These are phyloP conservation scores for Drechslerella coelobrocha DNA, from an alignment of 2,329 filamentous ascomycete species.

Conservation along the genomic window DNA sequence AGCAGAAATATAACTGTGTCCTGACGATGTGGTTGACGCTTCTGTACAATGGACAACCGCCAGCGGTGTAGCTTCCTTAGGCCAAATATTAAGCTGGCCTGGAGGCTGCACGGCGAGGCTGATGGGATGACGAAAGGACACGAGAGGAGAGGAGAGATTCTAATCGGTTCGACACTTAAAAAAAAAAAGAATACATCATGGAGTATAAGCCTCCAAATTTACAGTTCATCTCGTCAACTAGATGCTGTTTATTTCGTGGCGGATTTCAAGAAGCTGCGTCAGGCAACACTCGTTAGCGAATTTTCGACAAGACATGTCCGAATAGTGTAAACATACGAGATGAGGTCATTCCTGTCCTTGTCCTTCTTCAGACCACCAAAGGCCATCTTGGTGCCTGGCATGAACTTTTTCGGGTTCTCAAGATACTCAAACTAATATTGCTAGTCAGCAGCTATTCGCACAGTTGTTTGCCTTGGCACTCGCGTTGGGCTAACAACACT, in stretches of 20 bases:
- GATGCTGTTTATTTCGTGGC: constrained; percentile 22
- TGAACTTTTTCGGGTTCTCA: constrained; percentile 99
- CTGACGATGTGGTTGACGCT: no score
- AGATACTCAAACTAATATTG: constrained; percentile 84
- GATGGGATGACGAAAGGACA: not conserved
- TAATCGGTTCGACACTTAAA: constrained; percentile 24
- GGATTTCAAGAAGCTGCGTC: constrained; percentile 29
- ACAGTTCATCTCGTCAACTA: constrained; percentile 10
- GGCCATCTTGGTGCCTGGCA: constrained; percentile 99
- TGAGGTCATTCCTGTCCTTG: constrained; percentile 98
- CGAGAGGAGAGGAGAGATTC: constrained; percentile 31
- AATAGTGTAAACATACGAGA: constrained; percentile 73
- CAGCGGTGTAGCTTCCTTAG: constrained; percentile 4
- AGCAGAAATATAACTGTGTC: constrained; percentile 19
- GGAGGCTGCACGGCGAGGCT: not conserved
- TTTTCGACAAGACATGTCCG: not conserved
- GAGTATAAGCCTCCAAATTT: constrained; percentile 7
- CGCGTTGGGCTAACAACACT: not conserved
- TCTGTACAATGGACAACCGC: constrained; percentile 2
- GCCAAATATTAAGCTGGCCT: constrained; percentile 5
- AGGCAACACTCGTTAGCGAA: not conserved
- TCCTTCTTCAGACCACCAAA: constrained; percentile 99
- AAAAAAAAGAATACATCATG: constrained; percentile 16
- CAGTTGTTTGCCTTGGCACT: not conserved
- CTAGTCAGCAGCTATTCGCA: not conserved